Evolutionary conservation across 1,284 basidiomycete species (phyloP).

Genomic region (Pterulicium gracile): DNA sequence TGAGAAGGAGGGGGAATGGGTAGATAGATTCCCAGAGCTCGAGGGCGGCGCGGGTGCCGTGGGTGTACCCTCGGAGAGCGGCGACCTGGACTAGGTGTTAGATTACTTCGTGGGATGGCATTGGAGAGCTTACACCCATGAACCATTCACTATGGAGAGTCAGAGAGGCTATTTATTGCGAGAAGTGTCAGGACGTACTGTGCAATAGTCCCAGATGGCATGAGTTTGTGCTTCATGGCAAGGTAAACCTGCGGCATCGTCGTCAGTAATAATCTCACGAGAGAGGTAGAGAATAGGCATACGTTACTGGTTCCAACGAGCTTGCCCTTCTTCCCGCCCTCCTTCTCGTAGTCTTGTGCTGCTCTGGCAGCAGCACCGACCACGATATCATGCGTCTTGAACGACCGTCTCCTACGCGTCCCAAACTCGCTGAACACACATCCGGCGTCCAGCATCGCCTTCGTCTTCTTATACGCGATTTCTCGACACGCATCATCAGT

Average conservation of each 20-base stretch:
- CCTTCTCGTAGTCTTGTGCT: constrained; percentile 21
- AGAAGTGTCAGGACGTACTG: constrained; percentile 52
- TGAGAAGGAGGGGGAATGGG: constrained; percentile 37
- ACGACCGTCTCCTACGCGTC: constrained; percentile 80
- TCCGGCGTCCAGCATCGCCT: constrained; percentile 52
- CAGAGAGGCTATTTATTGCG: too few relatives aligned
- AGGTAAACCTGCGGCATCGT: constrained; percentile 55
- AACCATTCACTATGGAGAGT: constrained; percentile 71
- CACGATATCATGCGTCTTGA: constrained; percentile 71
- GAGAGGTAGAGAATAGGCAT: constrained; percentile 11
- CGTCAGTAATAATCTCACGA: constrained; percentile 6
- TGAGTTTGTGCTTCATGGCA: constrained; percentile 62
- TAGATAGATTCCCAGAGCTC: constrained; percentile 81
- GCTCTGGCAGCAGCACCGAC: constrained; percentile 63
- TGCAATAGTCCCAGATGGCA: constrained; percentile 78
- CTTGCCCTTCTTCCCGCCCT: constrained; percentile 41
- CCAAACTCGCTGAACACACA: constrained; percentile 90
- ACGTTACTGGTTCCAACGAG: constrained; percentile 88
- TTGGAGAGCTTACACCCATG: constrained; percentile 61
- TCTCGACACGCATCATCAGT: constrained; percentile 21
- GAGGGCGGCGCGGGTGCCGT: constrained; percentile 65
- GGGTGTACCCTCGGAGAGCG: constrained; percentile 72
- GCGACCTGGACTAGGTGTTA: constrained; percentile 43
- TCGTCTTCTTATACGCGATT: constrained; percentile 64
- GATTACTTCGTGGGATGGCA: constrained; percentile 1